Base-by-base conservation (phyloP, 306 rosid genomes). In the Crotalaria pallida region DNA sequence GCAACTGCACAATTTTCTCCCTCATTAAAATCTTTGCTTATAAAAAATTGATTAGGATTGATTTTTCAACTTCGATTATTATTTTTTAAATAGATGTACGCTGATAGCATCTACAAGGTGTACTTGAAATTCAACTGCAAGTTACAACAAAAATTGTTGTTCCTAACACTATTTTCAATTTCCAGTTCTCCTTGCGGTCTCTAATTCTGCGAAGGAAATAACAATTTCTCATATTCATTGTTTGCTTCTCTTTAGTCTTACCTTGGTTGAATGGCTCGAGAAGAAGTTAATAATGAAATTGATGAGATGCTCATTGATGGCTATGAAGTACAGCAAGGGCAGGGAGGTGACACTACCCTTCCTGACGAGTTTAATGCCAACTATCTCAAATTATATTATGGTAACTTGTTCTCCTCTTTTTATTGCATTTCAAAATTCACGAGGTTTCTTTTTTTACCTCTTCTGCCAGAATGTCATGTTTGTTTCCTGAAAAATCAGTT, bases 301-400 rank as follows among this genome's bases (percentile, higher is more conserved):
- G 81, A 73, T 47, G 83, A 69, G 22, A 83, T 84, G 92, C 81
- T 52, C 33, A 77, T 87, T 6, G 92, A 87, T 41, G 79, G 73
- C 21, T 27, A 23, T 27, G 62, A 58, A 58, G 45, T 45, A 58
- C 48, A 10, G 16, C 48, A 21, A 10, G 2, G 44, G 4, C 66
- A 59, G 38, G 22, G 23, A 3, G 1, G 15, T 7, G 48, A n/a
- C 24, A 7, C 3, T 31, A 24, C 24, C 45, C 8, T 34, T 31
- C 43, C 44, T 1, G 26, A 58, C 33, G 65, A 58, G 29, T 83
- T 89, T 53, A 69, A 83, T 31, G 34, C 77, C 15, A 74, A 74
- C 68, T 85, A 85, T 71, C 88, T 87, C 72, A 83, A 83, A 75
- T 27, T 83, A 50, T 87, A 83, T 58, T 89, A 87, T 31, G 84